These are phyloP conservation scores for Arachis monticola DNA, from an alignment of 331 rosid genomes.

Conservation along the genomic window DNA sequence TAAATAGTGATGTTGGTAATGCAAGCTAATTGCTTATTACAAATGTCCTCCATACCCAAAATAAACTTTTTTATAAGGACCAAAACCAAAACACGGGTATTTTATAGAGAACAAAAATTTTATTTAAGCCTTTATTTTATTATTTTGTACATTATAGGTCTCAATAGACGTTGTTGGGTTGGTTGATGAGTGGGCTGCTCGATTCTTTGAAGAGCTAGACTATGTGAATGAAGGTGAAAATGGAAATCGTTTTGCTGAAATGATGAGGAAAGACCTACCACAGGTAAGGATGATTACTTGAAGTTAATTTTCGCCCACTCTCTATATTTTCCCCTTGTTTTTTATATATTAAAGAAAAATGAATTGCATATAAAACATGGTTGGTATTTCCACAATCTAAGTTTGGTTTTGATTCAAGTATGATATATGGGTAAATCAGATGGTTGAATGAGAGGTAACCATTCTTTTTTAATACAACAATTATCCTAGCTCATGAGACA, in stretches of 20 bases:
- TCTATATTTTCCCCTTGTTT: too few species aligned
- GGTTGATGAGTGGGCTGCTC: slow-evolving; percentile 99
- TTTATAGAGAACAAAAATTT: too few species aligned
- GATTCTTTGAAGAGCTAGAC: slow-evolving; percentile 97
- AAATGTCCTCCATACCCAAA: slow-evolving; percentile 36
- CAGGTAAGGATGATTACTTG: slow-evolving; percentile 64
- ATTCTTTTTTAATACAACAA: slow-evolving; percentile 6
- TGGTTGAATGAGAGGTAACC: not conserved
- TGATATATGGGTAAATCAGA: slow-evolving; percentile 14
- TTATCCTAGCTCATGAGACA: slow-evolving; percentile 2
- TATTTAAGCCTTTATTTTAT: too few species aligned
- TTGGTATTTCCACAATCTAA: not conserved
- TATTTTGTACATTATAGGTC: slow-evolving; percentile 54
- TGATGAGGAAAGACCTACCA: slow-evolving; percentile 98
- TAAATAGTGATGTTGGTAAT: slow-evolving; percentile 27
- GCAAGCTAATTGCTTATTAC: slow-evolving; percentile 24
- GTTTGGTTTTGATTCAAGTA: slow-evolving; percentile 16
- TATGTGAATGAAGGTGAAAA: slow-evolving; percentile 96
- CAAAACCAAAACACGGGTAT: too few species aligned
- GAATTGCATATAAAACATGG: not conserved
- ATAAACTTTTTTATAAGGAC: not conserved
- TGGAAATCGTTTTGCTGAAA: slow-evolving; percentile 85
- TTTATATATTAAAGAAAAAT: not conserved
- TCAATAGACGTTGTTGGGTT: slow-evolving; percentile 94
- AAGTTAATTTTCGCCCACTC: not conserved